Evolutionary conservation across 2,329 filamentous ascomycete genomes (phyloP).

Genomic region (Cytospora chrysosperma): DNA sequence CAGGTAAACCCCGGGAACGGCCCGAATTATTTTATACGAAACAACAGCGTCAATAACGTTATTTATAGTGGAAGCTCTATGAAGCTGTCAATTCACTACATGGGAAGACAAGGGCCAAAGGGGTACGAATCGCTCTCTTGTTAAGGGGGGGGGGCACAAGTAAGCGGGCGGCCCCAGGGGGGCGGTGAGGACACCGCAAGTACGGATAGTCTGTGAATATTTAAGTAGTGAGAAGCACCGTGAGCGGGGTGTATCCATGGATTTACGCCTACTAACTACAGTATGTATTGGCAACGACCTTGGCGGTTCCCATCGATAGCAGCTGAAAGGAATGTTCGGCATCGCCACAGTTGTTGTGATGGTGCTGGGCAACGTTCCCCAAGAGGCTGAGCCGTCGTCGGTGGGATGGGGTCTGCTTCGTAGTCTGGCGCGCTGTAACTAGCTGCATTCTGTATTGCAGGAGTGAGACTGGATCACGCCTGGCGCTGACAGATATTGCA

Average conservation of each 20-base stretch:
- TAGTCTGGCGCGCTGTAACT: neutral
- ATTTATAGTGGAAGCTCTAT: neutral
- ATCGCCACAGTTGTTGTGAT: neutral
- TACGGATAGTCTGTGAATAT: too few species aligned
- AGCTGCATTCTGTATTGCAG: neutral
- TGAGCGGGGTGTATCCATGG: neutral
- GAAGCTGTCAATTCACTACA: neutral
- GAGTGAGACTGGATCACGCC: neutral
- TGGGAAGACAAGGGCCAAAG: neutral
- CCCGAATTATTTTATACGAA: neutral
- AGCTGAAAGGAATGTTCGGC: neutral
- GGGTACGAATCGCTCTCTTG: neutral
- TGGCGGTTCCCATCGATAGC: neutral
- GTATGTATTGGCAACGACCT: neutral
- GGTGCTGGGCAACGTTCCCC: constrained; percentile 9
- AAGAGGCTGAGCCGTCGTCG: constrained; percentile 9
- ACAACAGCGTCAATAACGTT: neutral
- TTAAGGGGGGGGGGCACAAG: too few species aligned
- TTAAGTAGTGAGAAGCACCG: neutral
- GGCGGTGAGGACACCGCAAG: neutral
- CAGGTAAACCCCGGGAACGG: neutral
- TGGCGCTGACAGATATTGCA: neutral
- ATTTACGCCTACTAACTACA: too few species aligned
- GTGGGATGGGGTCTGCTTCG: neutral
- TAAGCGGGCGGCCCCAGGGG: too few species aligned